phyloP scores from a whole-genome alignment of 306 rosid genomes.

The Rosa rugosa region DNA sequence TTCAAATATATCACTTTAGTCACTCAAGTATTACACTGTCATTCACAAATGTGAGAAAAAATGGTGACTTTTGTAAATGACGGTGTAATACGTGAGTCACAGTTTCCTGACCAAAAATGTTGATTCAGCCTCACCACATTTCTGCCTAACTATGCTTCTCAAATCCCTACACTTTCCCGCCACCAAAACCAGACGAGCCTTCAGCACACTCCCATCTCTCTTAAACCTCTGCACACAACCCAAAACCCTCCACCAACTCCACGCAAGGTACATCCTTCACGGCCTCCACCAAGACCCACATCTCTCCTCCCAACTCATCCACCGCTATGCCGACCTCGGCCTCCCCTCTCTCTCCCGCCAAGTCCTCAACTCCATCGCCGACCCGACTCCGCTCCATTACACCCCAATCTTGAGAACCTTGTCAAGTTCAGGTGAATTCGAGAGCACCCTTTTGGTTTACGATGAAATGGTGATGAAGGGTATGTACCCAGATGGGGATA shows the following conservation, averaged over 20 bases:
- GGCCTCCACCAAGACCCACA: slow-evolving; percentile 66
- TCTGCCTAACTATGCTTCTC: slow-evolving; percentile 21
- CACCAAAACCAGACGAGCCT: slow-evolving; percentile 38
- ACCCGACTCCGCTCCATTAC: slow-evolving; percentile 44
- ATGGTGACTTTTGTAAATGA: too few relatives aligned
- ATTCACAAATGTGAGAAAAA: too few relatives aligned
- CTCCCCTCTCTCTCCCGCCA: slow-evolving; percentile 36
- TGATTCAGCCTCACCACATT: neutral
- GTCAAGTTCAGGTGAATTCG: slow-evolving; percentile 40
- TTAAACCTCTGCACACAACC: slow-evolving; percentile 57
- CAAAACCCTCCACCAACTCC: slow-evolving; percentile 59
- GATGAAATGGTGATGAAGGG: slow-evolving; percentile 48
- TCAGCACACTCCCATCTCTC: slow-evolving; percentile 46
- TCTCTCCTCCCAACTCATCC: slow-evolving; percentile 58
- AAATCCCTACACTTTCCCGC: slow-evolving; percentile 28
- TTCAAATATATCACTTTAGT: too few relatives aligned
- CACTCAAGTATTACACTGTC: too few relatives aligned
- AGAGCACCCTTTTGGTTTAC: slow-evolving; percentile 44
- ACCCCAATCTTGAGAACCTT: slow-evolving; percentile 39
- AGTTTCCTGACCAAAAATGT: neutral
- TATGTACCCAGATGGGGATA: slow-evolving; percentile 50
- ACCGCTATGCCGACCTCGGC: slow-evolving; percentile 58
- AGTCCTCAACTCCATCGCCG: slow-evolving; percentile 39
- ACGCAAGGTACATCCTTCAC: slow-evolving; percentile 64
- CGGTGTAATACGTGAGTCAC: too few relatives aligned